Evolutionary conservation across 371 early-diverging fungal species (phyloP), one percentile per base, ranked within the genome.

Genomic region (Mortierella sp.): DNA sequence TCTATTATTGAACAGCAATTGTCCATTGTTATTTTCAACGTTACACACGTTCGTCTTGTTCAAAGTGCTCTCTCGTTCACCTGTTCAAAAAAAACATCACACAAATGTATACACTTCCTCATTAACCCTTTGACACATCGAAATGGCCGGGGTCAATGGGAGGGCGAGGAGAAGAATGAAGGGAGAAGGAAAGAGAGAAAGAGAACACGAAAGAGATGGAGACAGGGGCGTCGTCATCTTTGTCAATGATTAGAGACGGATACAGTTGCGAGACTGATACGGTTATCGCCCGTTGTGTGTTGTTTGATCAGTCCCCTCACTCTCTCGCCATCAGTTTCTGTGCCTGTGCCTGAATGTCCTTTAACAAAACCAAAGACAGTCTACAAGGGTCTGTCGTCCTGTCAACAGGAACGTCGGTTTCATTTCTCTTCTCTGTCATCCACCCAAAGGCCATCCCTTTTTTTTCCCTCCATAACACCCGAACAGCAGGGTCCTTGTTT

Each of bases 11-110:
- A 61, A 34, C 61, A 31, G 9, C 61, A 59, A 59, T 28, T 13
- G 50, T 50, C 61, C 61, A 31, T 59, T 59, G 26, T 31, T 59
- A 59, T 31, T 64, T 16, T 64, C 64, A 64, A 64, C 64, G 64
- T 64, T 64, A 37, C 64, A 64, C 64, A 64, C 64, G 37, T 64
- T 37, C 40, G 10, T 64, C 19, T 34, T 64, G 28, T 19, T 40
- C 34, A 61, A 61, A 64, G 64, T 64, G 64, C 64, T 64, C 64
- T 34, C 64, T 37, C 40, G 31, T 61, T 61, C 64, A 64, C 64
- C 64, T 64, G 40, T 64, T 31, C 64, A 61, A 61, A 14, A 59
- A 59, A 61, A 37, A 40, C 21, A 64, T 21, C 21, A 31, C 37
- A 37, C 59, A 21, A 8, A 21, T 13, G 9, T 13, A 46, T 13